These are phyloP conservation scores for Aspergillus diversus DNA, from an alignment of 495 filamentous ascomycete species.

Conservation along the genomic window DNA sequence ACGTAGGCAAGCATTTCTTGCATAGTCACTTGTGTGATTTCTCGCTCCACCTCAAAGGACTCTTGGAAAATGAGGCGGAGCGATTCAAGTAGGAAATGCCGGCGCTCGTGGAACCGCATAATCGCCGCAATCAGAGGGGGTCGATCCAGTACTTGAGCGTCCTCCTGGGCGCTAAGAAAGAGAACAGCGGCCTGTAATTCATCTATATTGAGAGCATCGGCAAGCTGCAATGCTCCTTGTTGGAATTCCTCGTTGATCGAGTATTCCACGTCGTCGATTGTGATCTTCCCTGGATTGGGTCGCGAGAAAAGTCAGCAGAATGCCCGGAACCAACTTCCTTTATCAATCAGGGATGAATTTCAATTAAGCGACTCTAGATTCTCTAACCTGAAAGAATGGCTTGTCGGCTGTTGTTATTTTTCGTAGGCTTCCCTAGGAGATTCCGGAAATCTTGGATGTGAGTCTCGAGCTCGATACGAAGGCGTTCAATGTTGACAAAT, in stretches of 20 bases:
- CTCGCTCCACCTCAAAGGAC: conserved; percentile 61
- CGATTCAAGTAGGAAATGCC: conserved; percentile 78
- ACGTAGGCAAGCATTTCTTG: conserved; percentile 46
- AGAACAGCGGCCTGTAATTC: conserved; percentile 80
- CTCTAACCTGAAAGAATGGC: conserved; percentile 57
- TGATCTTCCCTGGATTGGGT: conserved; percentile 64
- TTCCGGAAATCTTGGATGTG: conserved; percentile 73
- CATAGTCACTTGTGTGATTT: conserved; percentile 44
- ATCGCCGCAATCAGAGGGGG: conserved; percentile 71
- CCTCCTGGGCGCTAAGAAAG: conserved; percentile 67
- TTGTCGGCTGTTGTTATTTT: conserved; percentile 69
- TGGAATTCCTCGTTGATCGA: conserved; percentile 85
- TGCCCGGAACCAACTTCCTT: background rate
- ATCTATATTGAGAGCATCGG: conserved; percentile 87
- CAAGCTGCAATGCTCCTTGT: conserved; percentile 73
- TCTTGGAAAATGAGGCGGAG: conserved; percentile 74
- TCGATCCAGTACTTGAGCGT: conserved; percentile 66
- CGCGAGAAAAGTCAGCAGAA: conserved; percentile 37
- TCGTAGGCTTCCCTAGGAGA: conserved; percentile 74
- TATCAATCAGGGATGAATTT: background rate
- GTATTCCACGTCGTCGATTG: conserved; percentile 71
- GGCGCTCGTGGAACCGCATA: conserved; percentile 81
- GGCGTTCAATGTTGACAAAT: conserved; percentile 62
- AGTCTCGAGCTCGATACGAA: conserved; percentile 67
- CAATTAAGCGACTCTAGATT: background rate